Conservation (phyloP, 2,329 filamentous ascomycete genomes). For the Botrytis tulipae region DNA sequence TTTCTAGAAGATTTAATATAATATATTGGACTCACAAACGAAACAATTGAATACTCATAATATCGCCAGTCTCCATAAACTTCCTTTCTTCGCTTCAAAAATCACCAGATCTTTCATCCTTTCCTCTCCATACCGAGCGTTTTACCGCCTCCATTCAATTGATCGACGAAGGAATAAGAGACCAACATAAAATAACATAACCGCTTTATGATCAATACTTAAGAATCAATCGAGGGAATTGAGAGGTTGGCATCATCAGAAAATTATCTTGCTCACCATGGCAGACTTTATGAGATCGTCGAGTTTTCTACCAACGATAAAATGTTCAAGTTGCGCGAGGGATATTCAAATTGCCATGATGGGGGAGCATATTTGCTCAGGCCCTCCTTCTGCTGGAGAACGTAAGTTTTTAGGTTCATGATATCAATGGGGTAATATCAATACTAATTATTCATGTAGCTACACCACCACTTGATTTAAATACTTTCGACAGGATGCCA, state of each 20-base stretch:
- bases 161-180: background rate
- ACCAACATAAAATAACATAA: background rate
- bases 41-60: background rate
- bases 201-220: constrained; percentile 11
- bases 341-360: constrained; percentile 82
- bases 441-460: constrained; percentile 28
- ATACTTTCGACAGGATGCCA: constrained; percentile 31
- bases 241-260: background rate
- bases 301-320: constrained; percentile 76
- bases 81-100: background rate
- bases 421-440: background rate
- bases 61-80: background rate
- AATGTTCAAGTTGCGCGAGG: constrained; percentile 76
- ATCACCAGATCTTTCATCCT: background rate
- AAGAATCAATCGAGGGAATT: constrained; percentile 11
- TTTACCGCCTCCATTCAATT: background rate
- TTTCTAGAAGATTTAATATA: constrained; percentile 1
- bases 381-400: constrained; percentile 46
- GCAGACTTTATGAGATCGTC: constrained; percentile 49
- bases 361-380: constrained; percentile 76
- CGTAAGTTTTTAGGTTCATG: constrained; percentile 36
- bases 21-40: background rate
- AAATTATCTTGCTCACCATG: constrained; percentile 18
- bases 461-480: constrained; percentile 36
- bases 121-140: background rate